These are phyloP conservation scores for Nemania sp. DNA, from an alignment of 2,329 filamentous ascomycete genomes.

Conservation along the genomic window DNA sequence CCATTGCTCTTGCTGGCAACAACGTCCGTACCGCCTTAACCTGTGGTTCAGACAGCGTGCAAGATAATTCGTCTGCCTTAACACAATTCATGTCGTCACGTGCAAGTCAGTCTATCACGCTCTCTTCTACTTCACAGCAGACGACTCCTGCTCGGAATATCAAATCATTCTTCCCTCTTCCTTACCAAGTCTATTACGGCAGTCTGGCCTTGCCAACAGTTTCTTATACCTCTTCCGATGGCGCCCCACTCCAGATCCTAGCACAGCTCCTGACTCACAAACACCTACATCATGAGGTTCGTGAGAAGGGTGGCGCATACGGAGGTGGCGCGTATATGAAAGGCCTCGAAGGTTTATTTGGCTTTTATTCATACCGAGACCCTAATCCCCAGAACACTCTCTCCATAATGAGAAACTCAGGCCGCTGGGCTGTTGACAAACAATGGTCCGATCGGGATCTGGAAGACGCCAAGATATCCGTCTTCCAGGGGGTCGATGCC, in stretches of 20 bases:
- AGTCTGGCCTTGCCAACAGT: slow-evolving; percentile 80
- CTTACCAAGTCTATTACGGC: slow-evolving; percentile 97
- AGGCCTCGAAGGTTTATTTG: slow-evolving; percentile 81
- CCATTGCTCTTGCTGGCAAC: slow-evolving; percentile 70
- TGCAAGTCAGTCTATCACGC: slow-evolving; percentile 49
- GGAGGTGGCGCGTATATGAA: slow-evolving; percentile 86
- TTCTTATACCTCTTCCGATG: slow-evolving; percentile 75
- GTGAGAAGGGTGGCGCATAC: slow-evolving; percentile 96
- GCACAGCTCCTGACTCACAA: slow-evolving; percentile 94
- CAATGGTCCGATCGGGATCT: slow-evolving; percentile 82
- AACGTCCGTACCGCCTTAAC: slow-evolving; percentile 81
- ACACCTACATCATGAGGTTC: slow-evolving; percentile 94
- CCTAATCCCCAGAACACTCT: slow-evolving; percentile 91
- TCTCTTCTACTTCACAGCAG: slow-evolving; percentile 41
- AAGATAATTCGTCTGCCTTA: slow-evolving; percentile 71
- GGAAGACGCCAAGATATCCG: slow-evolving; percentile 92
- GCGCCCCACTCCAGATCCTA: slow-evolving; percentile 83
- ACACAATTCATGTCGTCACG: slow-evolving; percentile 68
- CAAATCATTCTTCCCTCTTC: slow-evolving; percentile 89
- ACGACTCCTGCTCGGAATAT: slow-evolving; percentile 52
- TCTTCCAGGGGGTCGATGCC: slow-evolving; percentile 91
- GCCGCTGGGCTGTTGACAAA: slow-evolving; percentile 79
- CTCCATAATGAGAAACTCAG: slow-evolving; percentile 80
- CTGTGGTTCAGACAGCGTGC: slow-evolving; percentile 74
- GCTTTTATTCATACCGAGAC: slow-evolving; percentile 95